Base-by-base conservation (phyloP, 371 early-diverging fungal genomes). In the Actinomortierella ambigua region DNA sequence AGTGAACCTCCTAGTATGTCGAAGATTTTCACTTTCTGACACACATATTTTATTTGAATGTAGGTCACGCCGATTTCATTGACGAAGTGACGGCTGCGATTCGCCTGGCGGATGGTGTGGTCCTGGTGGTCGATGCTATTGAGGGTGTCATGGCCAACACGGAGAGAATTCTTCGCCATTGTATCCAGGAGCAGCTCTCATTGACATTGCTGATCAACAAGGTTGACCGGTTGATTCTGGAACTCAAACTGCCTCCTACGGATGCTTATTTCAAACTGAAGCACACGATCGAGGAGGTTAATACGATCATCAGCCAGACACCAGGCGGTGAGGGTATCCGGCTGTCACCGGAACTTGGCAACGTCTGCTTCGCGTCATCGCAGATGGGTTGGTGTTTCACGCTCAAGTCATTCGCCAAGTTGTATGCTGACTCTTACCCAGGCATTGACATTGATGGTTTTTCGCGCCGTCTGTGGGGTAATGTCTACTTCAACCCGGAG, bases 121-220 rank as follows among this genome's bases (percentile, higher is more conserved):
- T 93, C n/a, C 69, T 99, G 34, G 88, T 98, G 0, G 98, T 99
- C 7, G 99, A 99, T 79, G 97, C 92, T 1, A 86, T 98, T 9
- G 99, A 99, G 68, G 99, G 99, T 41, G 95, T 95, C 6, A 97
- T 98, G 99, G 87, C 90, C 26, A 92, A 88, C 76, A 97, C 98
- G 0, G 94, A 95, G 63, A 91, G 93, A 49, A 76, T 94, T n/a
- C 93, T 98, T 60, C 84, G 85, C 43, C 90, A 93, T 29, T 86
- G 93, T 46, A 86, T 96, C 34, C 84, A 85, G 42, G 95, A 96
- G 68, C 84, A 86, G 2, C 63, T 98, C 39, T 81, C 90, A 11
- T 83, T 99, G 68, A 90, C 91, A 1, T 76, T 98, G 53, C 90
- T 98, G 17, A 81, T 99, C 55, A 98, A 96, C 87, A 99, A 99